Conservation (phyloP, 345 rosid genomes). For the Citrus medica region DNA sequence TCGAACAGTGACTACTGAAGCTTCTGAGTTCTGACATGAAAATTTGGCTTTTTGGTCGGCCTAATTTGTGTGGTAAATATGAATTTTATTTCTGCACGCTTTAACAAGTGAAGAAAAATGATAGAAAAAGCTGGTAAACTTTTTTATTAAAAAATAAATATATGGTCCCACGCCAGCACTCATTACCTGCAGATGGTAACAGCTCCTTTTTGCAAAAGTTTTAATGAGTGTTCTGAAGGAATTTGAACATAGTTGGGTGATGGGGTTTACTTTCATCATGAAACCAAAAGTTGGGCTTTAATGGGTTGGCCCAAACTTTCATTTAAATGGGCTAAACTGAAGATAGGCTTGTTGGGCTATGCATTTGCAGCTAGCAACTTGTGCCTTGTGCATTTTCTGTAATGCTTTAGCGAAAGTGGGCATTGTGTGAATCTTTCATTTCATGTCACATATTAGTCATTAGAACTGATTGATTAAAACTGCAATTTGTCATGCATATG, state of each 20-base stretch:
- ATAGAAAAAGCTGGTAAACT: neutral
- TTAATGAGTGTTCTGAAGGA: neutral
- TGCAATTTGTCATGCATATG: neutral
- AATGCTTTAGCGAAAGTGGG: neutral
- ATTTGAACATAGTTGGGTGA: neutral
- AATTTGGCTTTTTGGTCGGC: slow-evolving; percentile 8
- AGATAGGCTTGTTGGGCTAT: neutral
- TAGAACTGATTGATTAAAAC: neutral
- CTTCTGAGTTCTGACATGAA: neutral
- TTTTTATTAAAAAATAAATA: too few relatives aligned
- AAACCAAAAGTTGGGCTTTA: neutral
- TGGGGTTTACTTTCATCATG: neutral
- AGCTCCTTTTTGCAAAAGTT: neutral
- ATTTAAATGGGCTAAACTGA: neutral
- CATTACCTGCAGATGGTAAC: neutral
- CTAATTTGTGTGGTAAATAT: slow-evolving; percentile 3
- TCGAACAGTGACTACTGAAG: neutral
- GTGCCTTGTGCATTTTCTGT: neutral
- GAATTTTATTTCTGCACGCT: slow-evolving; percentile 1
- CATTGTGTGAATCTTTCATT: neutral
- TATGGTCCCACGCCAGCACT: neutral
- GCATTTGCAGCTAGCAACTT: neutral
- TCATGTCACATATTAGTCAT: neutral
- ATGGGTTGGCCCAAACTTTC: neutral
- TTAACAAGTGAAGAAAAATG: neutral